These are phyloP conservation scores for Fusarium nelsonii DNA, from an alignment of 2,329 filamentous ascomycete genomes.

Conservation along the genomic window DNA sequence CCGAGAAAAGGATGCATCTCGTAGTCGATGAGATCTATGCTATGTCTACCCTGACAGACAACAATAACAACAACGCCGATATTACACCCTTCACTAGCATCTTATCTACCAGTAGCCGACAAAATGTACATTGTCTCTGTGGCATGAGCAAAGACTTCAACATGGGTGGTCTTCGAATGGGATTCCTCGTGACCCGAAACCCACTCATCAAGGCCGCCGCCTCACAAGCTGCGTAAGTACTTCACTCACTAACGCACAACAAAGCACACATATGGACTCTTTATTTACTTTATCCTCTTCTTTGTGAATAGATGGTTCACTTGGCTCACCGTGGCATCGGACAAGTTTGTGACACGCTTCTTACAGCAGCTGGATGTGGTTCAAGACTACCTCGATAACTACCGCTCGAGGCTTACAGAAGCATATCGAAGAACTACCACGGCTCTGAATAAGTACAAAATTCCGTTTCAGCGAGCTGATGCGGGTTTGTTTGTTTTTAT, in stretches of 20 bases:
- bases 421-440: background rate
- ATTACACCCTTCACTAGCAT: background rate
- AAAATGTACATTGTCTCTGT: background rate
- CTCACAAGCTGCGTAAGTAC: background rate
- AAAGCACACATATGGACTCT: too few relatives aligned
- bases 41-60: background rate
- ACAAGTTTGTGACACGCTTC: background rate
- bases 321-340: background rate
- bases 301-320: background rate
- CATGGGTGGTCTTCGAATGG: background rate
- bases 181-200: background rate
- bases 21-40: background rate
- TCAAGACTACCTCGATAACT: background rate
- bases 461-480: background rate
- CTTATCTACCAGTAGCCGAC: background rate
- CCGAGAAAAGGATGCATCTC: background rate
- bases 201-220: background rate
- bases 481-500: background rate
- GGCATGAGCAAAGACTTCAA: background rate
- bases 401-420: background rate
- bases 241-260: too few relatives aligned
- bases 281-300: too few relatives aligned
- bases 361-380: background rate
- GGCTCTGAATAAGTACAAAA: background rate
- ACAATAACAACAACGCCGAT: background rate